Evolutionary conservation across 495 filamentous ascomycete genomes (phyloP), one percentile per base, ranked within the genome.

Genomic region (Neurospora sp.): DNA sequence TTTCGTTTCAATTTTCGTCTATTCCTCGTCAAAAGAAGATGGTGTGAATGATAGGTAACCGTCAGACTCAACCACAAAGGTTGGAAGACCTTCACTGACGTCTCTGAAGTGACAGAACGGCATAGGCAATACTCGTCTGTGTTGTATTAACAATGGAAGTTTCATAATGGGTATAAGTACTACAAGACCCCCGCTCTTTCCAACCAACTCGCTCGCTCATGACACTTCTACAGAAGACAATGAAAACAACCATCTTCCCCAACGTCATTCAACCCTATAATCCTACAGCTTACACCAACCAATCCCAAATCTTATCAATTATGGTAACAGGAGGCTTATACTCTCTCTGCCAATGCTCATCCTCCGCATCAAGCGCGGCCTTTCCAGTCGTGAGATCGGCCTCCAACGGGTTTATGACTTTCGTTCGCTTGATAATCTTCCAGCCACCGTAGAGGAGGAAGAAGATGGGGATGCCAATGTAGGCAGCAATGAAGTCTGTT

Each of bases 391-490:
- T 38, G 14, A 74, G 39, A 38, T 74, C 73, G n/a, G 73, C 73
- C 53, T 71, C 70, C 2, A 16, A 1, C 10, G 73, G 39, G 3
- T 39, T 41, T 12, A 44, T 47, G 40, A 41, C 39, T 39, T 74
- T 69, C 7, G 73, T 68, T 18, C 47, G 45, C 73, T 74, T 74
- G 70, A 74, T 8, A 70, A 74, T 16, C 73, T 74, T 74, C 73
- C 73, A 74, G 73, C 42, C 35, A 31, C 12, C 59, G 75, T 89
- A 91, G 47, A 91, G 80, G 35, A 83, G 71, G 69, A 88, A 68
- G 73, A 90, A 90, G 20, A 86, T 85, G 0, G 87, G 88, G 70
- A 90, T 87, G 8, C 88, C 88, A 71, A 91, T 86, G 70, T 92
- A 92, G 0, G 89, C 83, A 8, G 89, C 88, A 69, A 92, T 80